Evolutionary conservation across 192 early-diverging fungal species (phyloP), one percentile per base, ranked within the genome.

Genomic region (Coemansia sp.): DNA sequence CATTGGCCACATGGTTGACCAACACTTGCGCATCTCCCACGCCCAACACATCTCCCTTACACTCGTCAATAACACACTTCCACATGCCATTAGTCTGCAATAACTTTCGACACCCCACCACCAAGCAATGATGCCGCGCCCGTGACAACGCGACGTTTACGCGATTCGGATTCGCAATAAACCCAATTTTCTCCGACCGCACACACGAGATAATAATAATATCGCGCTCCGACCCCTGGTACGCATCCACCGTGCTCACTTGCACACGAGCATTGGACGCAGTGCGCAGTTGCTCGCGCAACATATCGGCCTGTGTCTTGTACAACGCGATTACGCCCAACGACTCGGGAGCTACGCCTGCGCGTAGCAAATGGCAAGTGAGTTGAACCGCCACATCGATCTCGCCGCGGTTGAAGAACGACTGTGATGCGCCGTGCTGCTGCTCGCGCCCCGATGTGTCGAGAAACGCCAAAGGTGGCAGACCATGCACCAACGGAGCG

Each of bases 61-160:
- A 75, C 51, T 76, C 72, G 11, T 72, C 70, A 17, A 81, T 65
- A 41, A 81, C 69, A 38, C 56, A 55, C 10, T 62, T 56, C 79
- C 79, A 81, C 79, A 81, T 75, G 37, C 60, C 48, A 29, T 66
- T 76, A 3, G 73, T 76, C 27, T 81, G 69, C 2, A 81, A 56
- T 32, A 81, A 55, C 11, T 45, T 58, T n/a, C 67, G 66, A 2
- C 39, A 43, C 0, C 79, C 79, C 8, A 81, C 49, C 2, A 81
- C 53, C 21, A 72, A 45, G 60, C 79, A 81, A 38, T 81, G 79
- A 15, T 64, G 67, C 37, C 79, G 70, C 0, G 84, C 84, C 12
- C 83, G 76, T 12, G 84, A 84, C 4, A 86, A 63, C 2, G 83
- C 83, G 5, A 86, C 84, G 47, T 86, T 86, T 37, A 86, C 60